A percentile compares a stretch with the other conserved stretches of the same genome.
Conservation (phyloP, 345 rosid genomes). For the Rubroshorea leprosula region DNA sequence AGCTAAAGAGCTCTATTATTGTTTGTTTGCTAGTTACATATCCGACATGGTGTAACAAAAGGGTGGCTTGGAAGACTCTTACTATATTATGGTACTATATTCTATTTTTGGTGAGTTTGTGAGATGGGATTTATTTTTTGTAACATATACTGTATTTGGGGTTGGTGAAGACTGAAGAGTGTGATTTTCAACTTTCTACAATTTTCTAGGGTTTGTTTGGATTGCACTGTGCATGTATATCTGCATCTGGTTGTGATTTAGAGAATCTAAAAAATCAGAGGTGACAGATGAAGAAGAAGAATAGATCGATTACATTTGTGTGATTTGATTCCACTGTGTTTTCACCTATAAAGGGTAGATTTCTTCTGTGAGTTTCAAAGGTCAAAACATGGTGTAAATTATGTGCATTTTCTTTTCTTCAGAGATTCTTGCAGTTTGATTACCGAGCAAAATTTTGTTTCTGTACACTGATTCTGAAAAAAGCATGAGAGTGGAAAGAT, state of each 20-base stretch:
- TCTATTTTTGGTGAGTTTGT: too few relatives aligned
- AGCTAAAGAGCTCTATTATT: too few relatives aligned
- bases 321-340: too few relatives aligned
- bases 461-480: background rate
- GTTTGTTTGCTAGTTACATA: too few relatives aligned
- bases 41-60: too few relatives aligned
- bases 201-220: background rate
- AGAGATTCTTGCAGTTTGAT: background rate
- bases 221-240: background rate
- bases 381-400: background rate
- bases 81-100: too few relatives aligned
- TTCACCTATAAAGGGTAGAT: too few relatives aligned
- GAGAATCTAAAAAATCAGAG: too few relatives aligned
- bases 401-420: background rate
- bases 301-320: background rate
- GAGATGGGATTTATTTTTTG: background rate
- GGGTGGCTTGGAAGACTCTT: too few relatives aligned
- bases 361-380: slow-evolving; percentile 3
- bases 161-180: background rate
- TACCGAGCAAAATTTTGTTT: slow-evolving; percentile 3
- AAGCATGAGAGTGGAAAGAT: background rate
- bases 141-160: background rate
- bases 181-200: background rate
- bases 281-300: too few relatives aligned
- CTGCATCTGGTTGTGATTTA: too few relatives aligned